Evolutionary conservation across 805 yeast genomes (phyloP).

Genomic region (Candida chilensis): DNA sequence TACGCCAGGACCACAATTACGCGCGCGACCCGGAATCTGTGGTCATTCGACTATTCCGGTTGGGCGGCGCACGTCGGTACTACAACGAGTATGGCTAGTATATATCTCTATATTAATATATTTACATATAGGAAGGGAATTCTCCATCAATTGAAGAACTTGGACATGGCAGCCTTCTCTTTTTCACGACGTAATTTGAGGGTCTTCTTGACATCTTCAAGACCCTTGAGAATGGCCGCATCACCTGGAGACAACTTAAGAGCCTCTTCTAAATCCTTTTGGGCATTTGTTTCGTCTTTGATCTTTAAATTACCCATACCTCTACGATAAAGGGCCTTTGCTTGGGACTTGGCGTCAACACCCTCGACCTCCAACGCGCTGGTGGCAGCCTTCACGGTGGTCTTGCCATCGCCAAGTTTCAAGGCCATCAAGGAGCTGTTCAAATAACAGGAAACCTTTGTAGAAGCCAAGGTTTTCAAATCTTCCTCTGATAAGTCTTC

Average conservation of each 20-base stretch:
- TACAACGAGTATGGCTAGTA: too few species aligned
- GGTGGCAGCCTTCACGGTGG: constrained; percentile 49
- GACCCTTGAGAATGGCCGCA: constrained; percentile 57
- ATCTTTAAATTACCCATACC: constrained; percentile 61
- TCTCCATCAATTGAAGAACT: constrained; percentile 49
- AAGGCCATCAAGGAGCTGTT: constrained; percentile 71
- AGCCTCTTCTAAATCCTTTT: constrained; percentile 59
- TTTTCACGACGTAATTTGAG: constrained; percentile 50
- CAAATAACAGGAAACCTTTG: constrained; percentile 57
- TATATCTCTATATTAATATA: not conserved
- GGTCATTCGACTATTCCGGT: too few species aligned
- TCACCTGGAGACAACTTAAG: constrained; percentile 58
- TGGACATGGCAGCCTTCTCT: constrained; percentile 67
- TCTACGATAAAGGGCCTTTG: constrained; percentile 83
- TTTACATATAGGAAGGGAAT: not conserved
- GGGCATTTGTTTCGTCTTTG: constrained; percentile 66
- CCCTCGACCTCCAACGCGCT: constrained; percentile 56
- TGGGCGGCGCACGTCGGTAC: too few species aligned
- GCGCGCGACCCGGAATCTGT: too few species aligned
- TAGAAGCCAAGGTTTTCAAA: constrained; percentile 33
- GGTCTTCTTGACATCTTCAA: constrained; percentile 45
- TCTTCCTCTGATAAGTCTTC: constrained; percentile 54
- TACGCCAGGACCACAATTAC: too few species aligned
- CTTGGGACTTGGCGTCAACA: constrained; percentile 57
- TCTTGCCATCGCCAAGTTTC: constrained; percentile 47